Percentiles rank a stretch among this genome's conserved stretches.
Conservation (phyloP, 2,329 filamentous ascomycete genomes). For the Tolypocladium nubicola region DNA sequence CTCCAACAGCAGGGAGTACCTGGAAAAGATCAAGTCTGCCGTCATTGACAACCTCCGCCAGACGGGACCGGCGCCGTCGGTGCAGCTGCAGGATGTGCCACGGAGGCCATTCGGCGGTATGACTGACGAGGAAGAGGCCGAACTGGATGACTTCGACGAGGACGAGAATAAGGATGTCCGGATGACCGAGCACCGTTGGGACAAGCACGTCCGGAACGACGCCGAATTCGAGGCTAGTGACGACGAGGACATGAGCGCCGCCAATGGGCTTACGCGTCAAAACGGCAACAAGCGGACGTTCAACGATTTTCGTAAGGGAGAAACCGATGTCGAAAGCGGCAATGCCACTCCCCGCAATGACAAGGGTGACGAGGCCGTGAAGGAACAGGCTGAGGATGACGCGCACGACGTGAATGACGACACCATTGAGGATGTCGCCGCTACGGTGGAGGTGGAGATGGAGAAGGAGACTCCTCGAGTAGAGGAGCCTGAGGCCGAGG, state of each 20-base stretch:
- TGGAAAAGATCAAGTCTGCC: conserved; percentile 71
- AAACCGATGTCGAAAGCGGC: conserved; percentile 26
- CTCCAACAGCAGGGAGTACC: conserved; percentile 71
- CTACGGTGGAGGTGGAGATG: conserved; percentile 14
- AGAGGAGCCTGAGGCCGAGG: conserved; percentile 3
- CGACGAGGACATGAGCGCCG: conserved; percentile 68
- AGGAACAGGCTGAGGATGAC: conserved; percentile 18
- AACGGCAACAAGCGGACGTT: conserved; percentile 41
- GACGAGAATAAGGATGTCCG: conserved; percentile 79
- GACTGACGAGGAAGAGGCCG: conserved; percentile 56
- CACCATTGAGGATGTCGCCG: conserved; percentile 32
- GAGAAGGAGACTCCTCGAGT: conserved; percentile 14
- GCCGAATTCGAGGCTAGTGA: conserved; percentile 83
- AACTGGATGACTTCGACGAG: conserved; percentile 62
- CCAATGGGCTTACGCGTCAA: conserved; percentile 56
- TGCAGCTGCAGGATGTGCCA: conserved; percentile 76
- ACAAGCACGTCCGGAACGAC: conserved; percentile 64
- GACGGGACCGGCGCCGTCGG: conserved; percentile 76
- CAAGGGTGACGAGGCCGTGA: conserved; percentile 16
- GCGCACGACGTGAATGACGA: conserved; percentile 26
- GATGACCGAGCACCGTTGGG: conserved; percentile 71
- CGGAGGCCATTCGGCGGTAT: conserved; percentile 50
- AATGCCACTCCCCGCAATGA: conserved; percentile 26
- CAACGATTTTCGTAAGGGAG: conserved; percentile 36
- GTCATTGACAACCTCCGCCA: conserved; percentile 82